Conservation (phyloP, 495 filamentous ascomycete species). For the Baudoinia panamericana region DNA sequence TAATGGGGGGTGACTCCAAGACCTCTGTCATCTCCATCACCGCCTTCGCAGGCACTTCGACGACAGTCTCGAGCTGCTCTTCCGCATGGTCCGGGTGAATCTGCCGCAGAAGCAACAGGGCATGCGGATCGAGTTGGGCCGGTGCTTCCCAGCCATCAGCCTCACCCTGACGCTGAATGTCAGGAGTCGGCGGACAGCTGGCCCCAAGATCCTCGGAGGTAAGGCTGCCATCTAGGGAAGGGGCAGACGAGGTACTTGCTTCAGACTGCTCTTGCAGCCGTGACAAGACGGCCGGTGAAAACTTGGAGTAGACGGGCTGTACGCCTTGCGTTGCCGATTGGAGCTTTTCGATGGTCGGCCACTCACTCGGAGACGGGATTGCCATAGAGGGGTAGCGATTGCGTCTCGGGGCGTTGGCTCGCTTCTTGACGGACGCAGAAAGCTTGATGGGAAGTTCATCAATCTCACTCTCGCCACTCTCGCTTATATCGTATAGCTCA, state of each 20-base stretch:
- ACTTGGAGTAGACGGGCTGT: slow-evolving; percentile 58
- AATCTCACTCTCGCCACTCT: slow-evolving; percentile 62
- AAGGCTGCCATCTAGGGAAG: slow-evolving; percentile 78
- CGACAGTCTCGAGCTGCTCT: slow-evolving; percentile 36
- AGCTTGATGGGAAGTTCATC: slow-evolving; percentile 28
- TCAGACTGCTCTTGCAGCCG: slow-evolving; percentile 49
- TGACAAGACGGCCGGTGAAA: slow-evolving; percentile 60
- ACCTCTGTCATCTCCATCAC: slow-evolving; percentile 27
- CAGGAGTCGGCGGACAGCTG: slow-evolving; percentile 69
- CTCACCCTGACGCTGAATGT: slow-evolving; percentile 45
- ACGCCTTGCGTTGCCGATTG: slow-evolving; percentile 44
- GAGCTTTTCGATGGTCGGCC: slow-evolving; percentile 42
- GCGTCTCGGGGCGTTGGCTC: slow-evolving; percentile 28
- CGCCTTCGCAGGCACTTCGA: slow-evolving; percentile 32
- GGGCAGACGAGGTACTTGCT: slow-evolving; percentile 63
- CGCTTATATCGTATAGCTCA: slow-evolving; percentile 73
- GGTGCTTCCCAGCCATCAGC: slow-evolving; percentile 42
- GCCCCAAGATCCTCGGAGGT: slow-evolving; percentile 75
- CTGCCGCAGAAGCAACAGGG: slow-evolving; percentile 63
- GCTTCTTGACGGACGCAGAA: slow-evolving; percentile 36
- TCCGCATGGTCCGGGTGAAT: slow-evolving; percentile 46
- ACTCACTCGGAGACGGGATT: slow-evolving; percentile 54
- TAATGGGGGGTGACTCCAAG: slow-evolving; percentile 22
- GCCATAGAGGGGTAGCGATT: slow-evolving; percentile 50
- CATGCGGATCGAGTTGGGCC: slow-evolving; percentile 64